These are phyloP conservation scores for Botrytis medusae DNA, from an alignment of 2,329 filamentous ascomycete genomes.

Conservation along the genomic window DNA sequence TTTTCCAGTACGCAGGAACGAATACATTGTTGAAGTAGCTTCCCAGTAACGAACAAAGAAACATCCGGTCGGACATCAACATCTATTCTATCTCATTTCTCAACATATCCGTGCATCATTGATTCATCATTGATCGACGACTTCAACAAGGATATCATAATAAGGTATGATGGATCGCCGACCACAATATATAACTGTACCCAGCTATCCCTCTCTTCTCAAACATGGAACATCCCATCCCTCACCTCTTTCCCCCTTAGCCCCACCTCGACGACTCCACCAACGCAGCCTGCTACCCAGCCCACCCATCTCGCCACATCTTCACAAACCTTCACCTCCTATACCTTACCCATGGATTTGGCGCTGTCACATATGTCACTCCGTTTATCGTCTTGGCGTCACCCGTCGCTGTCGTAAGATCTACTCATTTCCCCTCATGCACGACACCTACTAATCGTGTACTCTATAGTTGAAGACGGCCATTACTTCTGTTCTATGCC, in stretches of 20 bases:
- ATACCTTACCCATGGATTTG: slow-evolving; percentile 40
- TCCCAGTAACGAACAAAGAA: slow-evolving; percentile 7
- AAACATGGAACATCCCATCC: slow-evolving; percentile 11
- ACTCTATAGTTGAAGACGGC: slow-evolving; percentile 28
- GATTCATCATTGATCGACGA: not conserved
- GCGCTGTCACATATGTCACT: slow-evolving; percentile 40
- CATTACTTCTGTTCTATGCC: slow-evolving; percentile 29
- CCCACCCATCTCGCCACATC: slow-evolving; percentile 13
- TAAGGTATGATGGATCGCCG: slow-evolving; percentile 14
- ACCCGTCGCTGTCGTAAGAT: slow-evolving; percentile 39
- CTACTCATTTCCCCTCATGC: not conserved
- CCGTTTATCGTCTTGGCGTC: slow-evolving; percentile 38
- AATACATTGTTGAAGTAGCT: not conserved
- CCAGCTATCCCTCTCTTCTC: slow-evolving; percentile 5
- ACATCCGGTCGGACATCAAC: not conserved
- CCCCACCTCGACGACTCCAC: slow-evolving; percentile 18
- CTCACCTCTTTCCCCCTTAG: slow-evolving; percentile 19
- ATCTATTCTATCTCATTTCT: not conserved
- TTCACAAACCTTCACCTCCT: slow-evolving; percentile 31
- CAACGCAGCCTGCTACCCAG: slow-evolving; percentile 19
- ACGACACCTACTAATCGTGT: not conserved
- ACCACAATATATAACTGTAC: slow-evolving; percentile 10
- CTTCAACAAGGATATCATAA: not conserved
- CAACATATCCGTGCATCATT: not conserved
- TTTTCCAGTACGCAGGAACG: not conserved